phyloP scores from a whole-genome alignment of 805 yeast genomes.

The Starmerella floris region DNA sequence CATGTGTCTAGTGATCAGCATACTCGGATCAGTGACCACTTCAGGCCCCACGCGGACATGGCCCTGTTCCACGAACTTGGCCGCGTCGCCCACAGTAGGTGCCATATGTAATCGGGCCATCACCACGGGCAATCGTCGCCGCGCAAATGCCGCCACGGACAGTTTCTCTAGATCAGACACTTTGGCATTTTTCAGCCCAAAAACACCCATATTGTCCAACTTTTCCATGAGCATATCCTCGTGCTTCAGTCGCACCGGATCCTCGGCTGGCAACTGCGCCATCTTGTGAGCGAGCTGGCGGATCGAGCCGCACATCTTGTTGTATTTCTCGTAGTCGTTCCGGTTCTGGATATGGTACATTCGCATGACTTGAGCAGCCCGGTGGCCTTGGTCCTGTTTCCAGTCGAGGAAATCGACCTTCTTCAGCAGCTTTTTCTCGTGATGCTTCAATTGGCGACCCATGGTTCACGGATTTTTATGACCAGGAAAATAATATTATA shows the following conservation, averaged over 20 bases:
- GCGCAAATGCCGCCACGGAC: constrained; percentile 81
- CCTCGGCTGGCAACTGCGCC: constrained; percentile 73
- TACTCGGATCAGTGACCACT: constrained; percentile 91
- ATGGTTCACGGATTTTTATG: constrained; percentile 4
- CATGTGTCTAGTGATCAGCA: constrained; percentile 78
- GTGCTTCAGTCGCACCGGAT: constrained; percentile 75
- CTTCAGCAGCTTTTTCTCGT: constrained; percentile 85
- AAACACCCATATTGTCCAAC: constrained; percentile 73
- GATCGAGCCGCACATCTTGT: constrained; percentile 81
- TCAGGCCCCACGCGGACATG: constrained; percentile 96
- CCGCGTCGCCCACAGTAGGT: constrained; percentile 73
- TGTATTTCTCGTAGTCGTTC: constrained; percentile 90
- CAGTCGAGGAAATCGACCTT: constrained; percentile 95
- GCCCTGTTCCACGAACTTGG: constrained; percentile 88
- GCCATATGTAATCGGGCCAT: constrained; percentile 94
- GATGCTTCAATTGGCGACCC: constrained; percentile 68
- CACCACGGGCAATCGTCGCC: constrained; percentile 85
- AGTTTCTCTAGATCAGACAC: constrained; percentile 85
- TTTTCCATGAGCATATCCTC: constrained; percentile 82
- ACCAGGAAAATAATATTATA: not conserved
- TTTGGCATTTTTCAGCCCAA: constrained; percentile 68
- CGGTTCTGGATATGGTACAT: constrained; percentile 87
- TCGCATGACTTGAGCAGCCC: constrained; percentile 94
- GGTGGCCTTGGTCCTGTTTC: constrained; percentile 91
- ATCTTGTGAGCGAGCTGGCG: constrained; percentile 76